Percentiles rank a stretch among this genome's conserved stretches.
phyloP scores from a whole-genome alignment of 306 rosid species.

The Lathyrus sativus region DNA sequence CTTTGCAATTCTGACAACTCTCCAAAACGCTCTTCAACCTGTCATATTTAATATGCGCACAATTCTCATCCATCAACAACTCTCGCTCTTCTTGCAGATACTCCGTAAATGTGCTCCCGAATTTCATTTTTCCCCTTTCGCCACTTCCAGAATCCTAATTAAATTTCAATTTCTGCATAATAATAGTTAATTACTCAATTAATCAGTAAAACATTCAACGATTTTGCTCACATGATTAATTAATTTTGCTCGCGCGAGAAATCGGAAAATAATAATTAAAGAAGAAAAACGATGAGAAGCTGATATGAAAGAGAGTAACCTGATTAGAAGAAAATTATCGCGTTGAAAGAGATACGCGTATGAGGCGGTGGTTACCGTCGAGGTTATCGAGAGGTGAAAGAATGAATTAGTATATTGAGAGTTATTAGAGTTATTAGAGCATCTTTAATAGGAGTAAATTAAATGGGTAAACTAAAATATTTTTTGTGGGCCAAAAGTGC shows the following conservation, averaged over 20 bases:
- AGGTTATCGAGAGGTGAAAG: neutral
- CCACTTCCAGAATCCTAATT: conserved; percentile 43
- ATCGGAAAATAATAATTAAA: neutral
- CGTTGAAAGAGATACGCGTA: neutral
- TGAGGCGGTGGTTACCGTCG: neutral
- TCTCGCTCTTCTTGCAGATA: conserved; percentile 67
- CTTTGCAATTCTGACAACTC: conserved; percentile 59
- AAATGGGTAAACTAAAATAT: too few relatives aligned
- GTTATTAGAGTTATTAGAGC: too few relatives aligned
- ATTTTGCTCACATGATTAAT: neutral
- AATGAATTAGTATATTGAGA: neutral
- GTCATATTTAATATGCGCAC: conserved; percentile 72
- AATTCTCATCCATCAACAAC: conserved; percentile 52
- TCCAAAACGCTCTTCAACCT: conserved; percentile 79
- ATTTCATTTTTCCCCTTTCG: conserved; percentile 55
- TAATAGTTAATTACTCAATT: neutral
- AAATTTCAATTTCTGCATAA: neutral
- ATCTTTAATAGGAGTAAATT: too few relatives aligned
- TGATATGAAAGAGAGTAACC: neutral
- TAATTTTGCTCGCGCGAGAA: neutral
- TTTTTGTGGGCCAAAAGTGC: too few relatives aligned
- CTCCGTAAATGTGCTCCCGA: conserved; percentile 67
- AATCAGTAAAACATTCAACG: neutral
- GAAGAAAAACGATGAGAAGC: neutral
- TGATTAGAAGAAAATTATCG: neutral